Base-by-base conservation (phyloP, 2,329 filamentous ascomycete species). In the Periglandula ipomoeae region DNA sequence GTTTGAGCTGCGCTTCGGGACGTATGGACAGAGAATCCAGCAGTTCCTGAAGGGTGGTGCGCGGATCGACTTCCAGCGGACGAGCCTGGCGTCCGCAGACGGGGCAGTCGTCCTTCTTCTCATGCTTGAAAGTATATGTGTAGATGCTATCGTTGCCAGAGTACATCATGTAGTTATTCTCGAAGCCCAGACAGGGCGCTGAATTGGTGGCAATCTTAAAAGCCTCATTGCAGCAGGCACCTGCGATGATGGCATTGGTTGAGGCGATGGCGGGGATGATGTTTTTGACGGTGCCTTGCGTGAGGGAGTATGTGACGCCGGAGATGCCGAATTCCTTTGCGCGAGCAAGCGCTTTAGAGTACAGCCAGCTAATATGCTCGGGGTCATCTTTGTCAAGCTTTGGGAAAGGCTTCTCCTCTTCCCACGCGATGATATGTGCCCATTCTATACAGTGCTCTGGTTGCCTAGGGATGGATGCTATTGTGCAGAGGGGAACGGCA, bases 151-250 rank as follows among this genome's bases (percentile, higher is more conserved):
- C 91, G 61, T 97, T 90, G 42, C 94, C 93, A 11, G 89, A 95
- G 67, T 98, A 98, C 87, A 96, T 95, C 90, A 97, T 97, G 70
- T 98, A 98, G 65, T 95, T 95, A 49, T 85, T 85, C 40, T 85
- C 82, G 54, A 81, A 74, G 11, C 85, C 87, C 15, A 98, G 74
- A 54, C 82, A 84, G 0, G 91, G 89, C 27, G 91, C 93, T 34
- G 84, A 81, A 44, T 77, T 81, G 13, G 88, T 95, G 38, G 85
- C 87, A 53, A 98, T 87, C 70, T 98, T 98, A 70, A 97, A 82
- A 2, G 90, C 91, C 68, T 98, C 93, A 56, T 95, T 97, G 68
- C 93, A 97, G 68, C 91, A 97, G 46, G 87, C 85, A 1, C 91
- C 93, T 1, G 93, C 93, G 55, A 98, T 87, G 58, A 98, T 93